A percentile compares a stretch with the other conserved stretches of the same genome.
phyloP scores from a whole-genome alignment of 148 eudicot genomes.

The Salicornia ramosissima region DNA sequence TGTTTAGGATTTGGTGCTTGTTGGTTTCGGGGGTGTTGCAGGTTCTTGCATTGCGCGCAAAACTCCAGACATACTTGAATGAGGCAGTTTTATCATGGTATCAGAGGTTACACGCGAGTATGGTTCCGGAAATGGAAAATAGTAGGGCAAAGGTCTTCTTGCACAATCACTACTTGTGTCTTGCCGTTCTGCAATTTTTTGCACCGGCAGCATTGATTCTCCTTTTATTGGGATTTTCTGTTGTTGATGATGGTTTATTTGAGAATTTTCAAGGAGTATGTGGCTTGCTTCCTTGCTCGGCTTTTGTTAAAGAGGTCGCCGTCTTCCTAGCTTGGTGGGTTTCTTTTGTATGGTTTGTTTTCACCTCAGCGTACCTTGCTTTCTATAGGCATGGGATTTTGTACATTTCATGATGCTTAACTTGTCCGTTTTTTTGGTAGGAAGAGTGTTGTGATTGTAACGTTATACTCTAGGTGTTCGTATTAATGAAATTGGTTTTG shows the following conservation, averaged over 20 bases:
- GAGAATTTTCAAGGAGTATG: constrained; percentile 36
- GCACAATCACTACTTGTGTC: constrained; percentile 77
- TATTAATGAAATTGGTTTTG: constrained; percentile 13
- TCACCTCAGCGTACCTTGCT: constrained; percentile 52
- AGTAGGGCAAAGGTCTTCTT: constrained; percentile 95
- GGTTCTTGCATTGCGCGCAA: constrained; percentile 49
- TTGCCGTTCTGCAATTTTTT: constrained; percentile 66
- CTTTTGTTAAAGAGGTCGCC: constrained; percentile 53
- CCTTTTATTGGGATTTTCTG: constrained; percentile 70
- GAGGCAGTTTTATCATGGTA: constrained; percentile 95
- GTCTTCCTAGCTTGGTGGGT: constrained; percentile 91
- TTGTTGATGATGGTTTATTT: constrained; percentile 41
- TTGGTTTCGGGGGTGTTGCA: constrained; percentile 54
- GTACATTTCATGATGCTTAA: constrained; percentile 58
- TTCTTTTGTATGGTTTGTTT: constrained; percentile 62
- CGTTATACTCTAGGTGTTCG: constrained; percentile 6
- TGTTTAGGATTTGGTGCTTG: constrained; percentile 60
- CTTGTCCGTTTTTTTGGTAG: constrained; percentile 17
- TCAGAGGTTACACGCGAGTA: constrained; percentile 87
- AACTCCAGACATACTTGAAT: constrained; percentile 76
- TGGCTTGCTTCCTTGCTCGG: constrained; percentile 48
- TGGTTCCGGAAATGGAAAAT: constrained; percentile 78
- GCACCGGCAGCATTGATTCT: constrained; percentile 63
- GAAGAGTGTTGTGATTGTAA: constrained; percentile 29
- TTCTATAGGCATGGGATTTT: constrained; percentile 73